Conservation (phyloP, 2,329 filamentous ascomycete genomes). For the Shiraia bambusicola region DNA sequence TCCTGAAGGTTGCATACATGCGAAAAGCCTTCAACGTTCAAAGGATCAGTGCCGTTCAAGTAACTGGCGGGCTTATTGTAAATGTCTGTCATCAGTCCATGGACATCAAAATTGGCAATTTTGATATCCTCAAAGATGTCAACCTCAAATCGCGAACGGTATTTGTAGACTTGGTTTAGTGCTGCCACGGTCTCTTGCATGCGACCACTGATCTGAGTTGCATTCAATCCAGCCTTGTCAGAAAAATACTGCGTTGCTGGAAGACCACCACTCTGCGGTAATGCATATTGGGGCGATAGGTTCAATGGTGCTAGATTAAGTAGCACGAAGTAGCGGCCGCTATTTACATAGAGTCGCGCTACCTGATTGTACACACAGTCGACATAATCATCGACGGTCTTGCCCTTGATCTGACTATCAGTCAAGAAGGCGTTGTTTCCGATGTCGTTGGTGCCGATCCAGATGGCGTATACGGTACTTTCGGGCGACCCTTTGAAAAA, state of each 20-base stretch:
- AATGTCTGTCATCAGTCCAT: conserved; percentile 64
- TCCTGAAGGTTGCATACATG: conserved; percentile 54
- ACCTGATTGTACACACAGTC: conserved; percentile 68
- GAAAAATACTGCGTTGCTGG: conserved; percentile 50
- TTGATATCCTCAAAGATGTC: conserved; percentile 56
- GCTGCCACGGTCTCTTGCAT: conserved; percentile 56
- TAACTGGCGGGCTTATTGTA: conserved; percentile 62
- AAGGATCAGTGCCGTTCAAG: conserved; percentile 61
- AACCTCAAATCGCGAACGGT: conserved; percentile 53
- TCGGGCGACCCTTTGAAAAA: conserved; percentile 51
- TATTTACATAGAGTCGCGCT: conserved; percentile 63
- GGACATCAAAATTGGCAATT: conserved; percentile 68
- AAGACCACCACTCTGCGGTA: conserved; percentile 49
- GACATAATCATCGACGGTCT: conserved; percentile 64
- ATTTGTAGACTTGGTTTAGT: conserved; percentile 55
- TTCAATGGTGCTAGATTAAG: conserved; percentile 70
- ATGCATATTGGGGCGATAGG: conserved; percentile 66
- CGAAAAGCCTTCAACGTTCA: conserved; percentile 62
- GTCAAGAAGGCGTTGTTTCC: conserved; percentile 66
- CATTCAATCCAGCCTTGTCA: conserved; percentile 50
- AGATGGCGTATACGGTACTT: conserved; percentile 72
- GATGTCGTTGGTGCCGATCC: conserved; percentile 82
- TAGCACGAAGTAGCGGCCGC: conserved; percentile 70
- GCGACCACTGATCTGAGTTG: conserved; percentile 52
- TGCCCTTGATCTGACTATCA: conserved; percentile 61